Evolutionary conservation across 768 basidiomycete species (phyloP).

Genomic region (Auriscalpium microsporum): DNA sequence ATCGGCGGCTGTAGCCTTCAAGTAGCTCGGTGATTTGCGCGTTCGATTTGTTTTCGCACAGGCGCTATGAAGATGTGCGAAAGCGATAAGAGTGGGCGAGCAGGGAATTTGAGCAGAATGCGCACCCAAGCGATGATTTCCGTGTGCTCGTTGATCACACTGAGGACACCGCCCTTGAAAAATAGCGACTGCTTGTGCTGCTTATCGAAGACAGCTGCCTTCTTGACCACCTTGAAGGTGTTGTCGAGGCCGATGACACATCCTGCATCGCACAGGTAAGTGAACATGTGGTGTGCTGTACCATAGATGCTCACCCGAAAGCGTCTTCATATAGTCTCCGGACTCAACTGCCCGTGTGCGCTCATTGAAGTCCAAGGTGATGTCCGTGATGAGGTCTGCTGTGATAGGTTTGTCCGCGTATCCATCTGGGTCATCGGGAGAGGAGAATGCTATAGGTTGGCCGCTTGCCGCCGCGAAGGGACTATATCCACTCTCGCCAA

Average conservation of each 20-base stretch:
- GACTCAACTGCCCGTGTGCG: conserved; percentile 14
- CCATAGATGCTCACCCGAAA: too few species aligned
- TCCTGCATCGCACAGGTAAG: conserved; percentile 12
- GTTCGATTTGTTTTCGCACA: conserved; percentile 12
- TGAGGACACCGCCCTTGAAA: conserved; percentile 13
- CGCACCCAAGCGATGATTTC: conserved; percentile 13
- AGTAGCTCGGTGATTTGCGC: conserved; percentile 13
- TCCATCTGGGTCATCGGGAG: neutral
- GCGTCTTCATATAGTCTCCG: too few species aligned
- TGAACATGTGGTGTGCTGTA: conserved; percentile 13
- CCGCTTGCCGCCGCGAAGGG: neutral
- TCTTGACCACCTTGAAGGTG: conserved; percentile 14
- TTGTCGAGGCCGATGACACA: conserved; percentile 9
- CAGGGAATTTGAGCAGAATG: neutral
- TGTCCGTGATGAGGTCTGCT: conserved; percentile 16
- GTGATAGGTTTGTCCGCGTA: conserved; percentile 10
- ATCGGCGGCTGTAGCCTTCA: conserved; percentile 5
- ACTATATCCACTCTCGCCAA: neutral
- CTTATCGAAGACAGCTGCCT: conserved; percentile 5
- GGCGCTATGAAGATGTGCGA: conserved; percentile 2
- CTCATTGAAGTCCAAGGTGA: conserved; percentile 13
- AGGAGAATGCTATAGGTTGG: neutral
- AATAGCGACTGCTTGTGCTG: neutral
- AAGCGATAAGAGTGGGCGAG: too few species aligned
- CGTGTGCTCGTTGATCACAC: conserved; percentile 13